phyloP scores from a whole-genome alignment of 2,329 filamentous ascomycete species.

The Microsporum canis region DNA sequence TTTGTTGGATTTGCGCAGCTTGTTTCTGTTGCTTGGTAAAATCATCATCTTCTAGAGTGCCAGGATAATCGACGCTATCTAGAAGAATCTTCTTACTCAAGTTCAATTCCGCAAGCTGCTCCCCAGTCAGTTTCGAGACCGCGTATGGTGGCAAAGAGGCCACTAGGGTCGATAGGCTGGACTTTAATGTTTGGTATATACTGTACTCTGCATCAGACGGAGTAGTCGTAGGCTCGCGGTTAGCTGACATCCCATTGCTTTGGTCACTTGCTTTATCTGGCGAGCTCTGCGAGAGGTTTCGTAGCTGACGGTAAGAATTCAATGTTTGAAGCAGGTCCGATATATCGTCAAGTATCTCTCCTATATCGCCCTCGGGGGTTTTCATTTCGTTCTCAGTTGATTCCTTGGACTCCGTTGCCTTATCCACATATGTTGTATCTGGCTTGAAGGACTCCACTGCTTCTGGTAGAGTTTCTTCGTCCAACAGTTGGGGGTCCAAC shows the following conservation, averaged over 20 bases:
- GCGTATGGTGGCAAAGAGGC: slow-evolving; percentile 70
- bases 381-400: slow-evolving; percentile 13
- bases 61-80: slow-evolving; percentile 60
- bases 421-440: slow-evolving; percentile 17
- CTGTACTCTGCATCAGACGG: slow-evolving; percentile 47
- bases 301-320: slow-evolving; percentile 51
- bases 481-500: slow-evolving; percentile 16
- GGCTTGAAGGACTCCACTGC: slow-evolving; percentile 34
- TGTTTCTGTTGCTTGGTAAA: slow-evolving; percentile 43
- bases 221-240: slow-evolving; percentile 21
- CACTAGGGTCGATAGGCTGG: slow-evolving; percentile 62
- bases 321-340: slow-evolving; percentile 51
- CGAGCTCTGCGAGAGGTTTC: slow-evolving; percentile 35
- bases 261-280: slow-evolving; percentile 8
- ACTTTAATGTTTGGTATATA: slow-evolving; percentile 61
- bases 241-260: slow-evolving; percentile 22
- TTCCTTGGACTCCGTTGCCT: slow-evolving; percentile 18
- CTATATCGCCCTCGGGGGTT: slow-evolving; percentile 34
- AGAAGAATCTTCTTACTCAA: slow-evolving; percentile 70
- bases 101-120: slow-evolving; percentile 70
- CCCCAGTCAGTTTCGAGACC: slow-evolving; percentile 73
- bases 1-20: slow-evolving; percentile 21
- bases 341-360: slow-evolving; percentile 45
- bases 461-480: slow-evolving; percentile 32
- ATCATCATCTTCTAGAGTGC: slow-evolving; percentile 76